Base-by-base conservation (phyloP, 1,139 yeast genomes). In the Geotrichum restrictum region DNA sequence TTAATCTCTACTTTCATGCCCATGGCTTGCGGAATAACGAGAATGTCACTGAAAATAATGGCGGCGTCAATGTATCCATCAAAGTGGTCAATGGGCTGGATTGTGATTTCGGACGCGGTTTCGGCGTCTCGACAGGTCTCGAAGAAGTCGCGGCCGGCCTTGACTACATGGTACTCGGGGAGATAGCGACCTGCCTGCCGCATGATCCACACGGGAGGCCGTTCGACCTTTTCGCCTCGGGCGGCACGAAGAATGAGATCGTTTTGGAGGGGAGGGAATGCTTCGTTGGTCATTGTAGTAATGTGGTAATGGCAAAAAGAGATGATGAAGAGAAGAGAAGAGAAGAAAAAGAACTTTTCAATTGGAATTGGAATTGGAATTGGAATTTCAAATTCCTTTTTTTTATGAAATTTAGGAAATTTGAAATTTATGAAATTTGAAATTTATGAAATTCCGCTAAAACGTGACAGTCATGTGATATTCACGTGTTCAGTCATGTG, bases 181-280 rank as follows among this genome's bases (percentile, higher is more conserved):
- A 70, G 59, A 55, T 70, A 70, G 54, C 95, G 75, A n/a, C 95
- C 95, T 2, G 93, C 94, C 74, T 85, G 94, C 69, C 94, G 79
- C 98, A 93, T 93, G 62, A 93, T 86, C 98, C 98, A 93, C 57
- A 93, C 82, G 24, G 98, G 98, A 1, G 98, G 97, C 68, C 98
- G 82, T 71, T 93, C 98, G 46, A 93, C 97, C 60, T 74, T 74
- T 67, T 91, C 96, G 49, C 85, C 77, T 56, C 57, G 45, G 3
- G 98, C 97, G 3, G 98, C 97, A 64, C 98, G 77, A 59, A 93
- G 75, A 45, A 93, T 84, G 64, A 91, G 77, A 67, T 93, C 98
- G 72, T 93, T 93, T 70, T 89, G 81, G 67, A 91, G 52, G n/a
- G 64, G 63, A 14, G 68, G 61, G 49, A 65, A 65, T 40, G 50